Conservation (phyloP, 1,139 yeast species). For the Kluyveromyces sp. region DNA sequence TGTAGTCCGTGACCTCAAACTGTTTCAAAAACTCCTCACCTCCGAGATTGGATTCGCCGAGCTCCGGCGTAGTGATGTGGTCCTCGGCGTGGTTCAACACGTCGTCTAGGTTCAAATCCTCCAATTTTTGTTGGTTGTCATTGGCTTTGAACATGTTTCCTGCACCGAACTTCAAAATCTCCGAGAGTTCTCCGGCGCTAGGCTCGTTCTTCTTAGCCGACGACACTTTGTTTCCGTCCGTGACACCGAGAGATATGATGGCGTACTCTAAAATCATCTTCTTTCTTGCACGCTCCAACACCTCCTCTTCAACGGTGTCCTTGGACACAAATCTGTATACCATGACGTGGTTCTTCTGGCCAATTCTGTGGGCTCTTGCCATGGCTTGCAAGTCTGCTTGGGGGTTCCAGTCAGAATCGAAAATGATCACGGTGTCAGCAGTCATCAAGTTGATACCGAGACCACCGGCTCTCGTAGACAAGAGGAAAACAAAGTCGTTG, state of each 20-base stretch:
- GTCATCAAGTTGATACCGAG: constrained; percentile 97
- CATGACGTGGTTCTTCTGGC: constrained; percentile 95
- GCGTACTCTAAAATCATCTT: constrained; percentile 98
- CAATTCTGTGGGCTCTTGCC: constrained; percentile 99
- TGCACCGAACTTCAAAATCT: constrained; percentile 95
- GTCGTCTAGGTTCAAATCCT: constrained; percentile 91
- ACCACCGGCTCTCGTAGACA: constrained; percentile 98
- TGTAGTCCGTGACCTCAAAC: constrained; percentile 96
- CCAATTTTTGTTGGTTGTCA: constrained; percentile 91
- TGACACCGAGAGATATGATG: constrained; percentile 89
- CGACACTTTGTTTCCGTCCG: constrained; percentile 48
- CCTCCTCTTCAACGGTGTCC: constrained; percentile 96
- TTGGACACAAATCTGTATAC: constrained; percentile 94
- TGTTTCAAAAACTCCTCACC: constrained; percentile 97
- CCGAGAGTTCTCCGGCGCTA: constrained; percentile 75
- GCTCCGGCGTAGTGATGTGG: constrained; percentile 90
- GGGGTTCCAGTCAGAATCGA: constrained; percentile 99
- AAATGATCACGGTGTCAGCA: constrained; percentile 95
- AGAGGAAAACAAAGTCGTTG: constrained; percentile 81
- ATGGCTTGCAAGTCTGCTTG: constrained; percentile 98
- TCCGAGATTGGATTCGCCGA: constrained; percentile 94
- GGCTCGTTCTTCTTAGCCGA: constrained; percentile 62
- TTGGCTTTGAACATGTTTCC: constrained; percentile 93
- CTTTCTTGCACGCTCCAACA: constrained; percentile 90
- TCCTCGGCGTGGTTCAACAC: constrained; percentile 96